Base-by-base conservation (phyloP, 2,329 filamentous ascomycete genomes). In the Fusarium torreyae region DNA sequence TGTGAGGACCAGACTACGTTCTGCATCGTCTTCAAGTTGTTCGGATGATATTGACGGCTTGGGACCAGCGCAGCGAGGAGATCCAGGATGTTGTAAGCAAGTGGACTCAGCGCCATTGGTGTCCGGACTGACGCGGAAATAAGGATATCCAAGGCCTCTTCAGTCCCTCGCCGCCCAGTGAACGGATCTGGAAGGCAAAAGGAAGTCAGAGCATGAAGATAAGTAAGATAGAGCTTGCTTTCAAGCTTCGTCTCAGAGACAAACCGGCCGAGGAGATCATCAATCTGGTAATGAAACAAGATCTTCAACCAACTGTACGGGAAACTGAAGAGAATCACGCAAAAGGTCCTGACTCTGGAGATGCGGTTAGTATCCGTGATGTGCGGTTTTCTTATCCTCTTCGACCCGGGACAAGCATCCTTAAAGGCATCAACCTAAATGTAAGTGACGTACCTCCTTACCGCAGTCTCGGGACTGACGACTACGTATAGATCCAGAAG, bases 301-400 rank as follows among this genome's bases (percentile, higher is more conserved):
- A 75, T 20, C 68, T 83, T 13, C 70, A 83, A 57, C 77, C 80
- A 1, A 80, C 70, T 5, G 81, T 84, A 22, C 76, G 72, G 8
- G 82, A 83, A 57, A 85, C 79, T 0, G 69, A 75, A 1, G 71
- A 80, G 20, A 84, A 84, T 70, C 65, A 67, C 7, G 71, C 78
- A 24, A 77, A 75, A 2, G 77, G 74, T 0, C 82, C 82, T 2
- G 74, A 74, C 6, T 59, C 72, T 0, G 76, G 74, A 18, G 48
- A 46, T 2, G 53, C 44, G 0, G 80, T 90, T 3, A 78, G 82
- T 11, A 83, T 91, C 59, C 80, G 83, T 7, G 77, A 86, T 31
- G 82, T 92, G 8, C 79, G 83, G n/a, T 92, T 92, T 74, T 83
- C 87, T 4, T 92, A 92, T 66, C 88, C 89, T 2, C 70, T 81